Evolutionary conservation across 805 yeast genomes (phyloP), one percentile per base, ranked within the genome.

Genomic region (Kodamaea nitidulidarum): DNA sequence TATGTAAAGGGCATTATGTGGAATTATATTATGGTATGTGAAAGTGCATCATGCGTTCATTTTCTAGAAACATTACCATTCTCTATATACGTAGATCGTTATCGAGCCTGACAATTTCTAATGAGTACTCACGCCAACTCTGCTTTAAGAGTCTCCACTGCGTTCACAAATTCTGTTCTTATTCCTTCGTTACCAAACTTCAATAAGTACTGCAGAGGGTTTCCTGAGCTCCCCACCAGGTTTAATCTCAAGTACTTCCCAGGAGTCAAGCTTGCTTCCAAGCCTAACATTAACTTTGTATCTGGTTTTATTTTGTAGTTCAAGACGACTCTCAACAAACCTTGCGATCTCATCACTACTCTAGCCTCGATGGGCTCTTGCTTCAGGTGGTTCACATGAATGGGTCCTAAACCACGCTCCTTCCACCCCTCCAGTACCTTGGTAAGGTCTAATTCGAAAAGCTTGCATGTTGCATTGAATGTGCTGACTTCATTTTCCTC

Each of bases 261-360:
- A 17, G 95, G 80, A 10, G 80, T 71, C 49, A 88, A 61, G 7
- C 97, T 90, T 28, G 95, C 84, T 43, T 87, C 85, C 72, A 91
- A 81, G 0, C 98, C 98, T 54, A 79, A 78, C 42, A 75, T 65
- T 2, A 88, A 64, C 44, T 81, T 78, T 15, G 88, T 75, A 4
- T 78, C 78, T 30, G 73, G 63, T 0, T 74, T 67, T 26, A 93
- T 65, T 12, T 87, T 83, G 34, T 81, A 64, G 60, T 93, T 93
- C 46, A 93, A 67, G 17, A 91, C 79, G 8, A 93, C 91, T 46
- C 88, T 78, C 44, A 88, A 70, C 12, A 87, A 75, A 2, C 95
- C 95, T 44, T 85, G 86, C 3, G 95, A 81, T 56, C 98, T 78
- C 96, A 93, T 88, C 4, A 93, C 82, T 8, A 93, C 58, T 50